Evolutionary conservation across 108 stramenopile species (phyloP), one percentile per base, ranked within the genome.

Genomic region (Aurantiochytrium sp.): DNA sequence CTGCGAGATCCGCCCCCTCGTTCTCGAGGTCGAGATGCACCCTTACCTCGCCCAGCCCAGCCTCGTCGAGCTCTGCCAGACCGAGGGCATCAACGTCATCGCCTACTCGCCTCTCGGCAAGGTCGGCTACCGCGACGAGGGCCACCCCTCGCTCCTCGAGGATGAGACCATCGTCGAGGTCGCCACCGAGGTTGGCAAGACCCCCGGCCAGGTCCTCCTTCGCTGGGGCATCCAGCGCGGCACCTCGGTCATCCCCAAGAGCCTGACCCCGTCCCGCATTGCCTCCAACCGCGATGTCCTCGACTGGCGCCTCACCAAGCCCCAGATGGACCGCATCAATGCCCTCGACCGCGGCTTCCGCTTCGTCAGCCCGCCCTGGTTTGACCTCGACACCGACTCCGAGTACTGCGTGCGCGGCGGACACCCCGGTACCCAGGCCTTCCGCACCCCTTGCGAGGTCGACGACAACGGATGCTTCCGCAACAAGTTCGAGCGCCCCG

Each of bases 181-280:
- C 69, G 97, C 95, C 4, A 44, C 53, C 58, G 93, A 93, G 60
- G 89, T 93, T 64, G 88, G 90, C 10, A 95, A 93, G 87, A 91
- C 95, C 1, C 88, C 94, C 0, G 98, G 96, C 1, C 95, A 96
- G 89, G 95, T 98, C 72, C 87, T 98, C 16, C 96, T 97, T 21
- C 95, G 97, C 16, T 98, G 97, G 97, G 96, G 96, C 88, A 88
- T 97, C 60, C 97, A 97, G 91, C 94, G 96, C 45, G 97, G 97
- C 29, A 95, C 96, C 83, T 90, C 95, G 4, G 96, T 96, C 87
- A 93, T 96, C 23, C 97, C 97, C 4, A 98, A 98, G 90, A 94
- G 93, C 4, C 95, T 96, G n/a, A 95, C 93, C 90, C 91, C 93
- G 88, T 92, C 92, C 45, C 95, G 97, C 28, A 97, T 98, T 95